Conservation (phyloP, 768 basidiomycete genomes). For the Tremella yokohamensis region DNA sequence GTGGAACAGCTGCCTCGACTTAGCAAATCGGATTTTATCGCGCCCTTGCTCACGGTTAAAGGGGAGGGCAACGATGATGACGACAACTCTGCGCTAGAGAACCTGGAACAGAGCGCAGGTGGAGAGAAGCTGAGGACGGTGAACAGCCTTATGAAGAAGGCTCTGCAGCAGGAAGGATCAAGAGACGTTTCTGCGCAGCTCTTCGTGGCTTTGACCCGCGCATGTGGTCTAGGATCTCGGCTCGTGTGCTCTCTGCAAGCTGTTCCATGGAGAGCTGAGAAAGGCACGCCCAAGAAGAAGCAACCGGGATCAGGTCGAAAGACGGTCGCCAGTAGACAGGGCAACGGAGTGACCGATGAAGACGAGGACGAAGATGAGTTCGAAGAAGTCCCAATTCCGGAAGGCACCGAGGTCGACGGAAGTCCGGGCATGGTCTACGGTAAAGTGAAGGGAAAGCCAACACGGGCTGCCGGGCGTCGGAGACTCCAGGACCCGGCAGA, state of each 20-base stretch:
- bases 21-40: constrained; percentile 34
- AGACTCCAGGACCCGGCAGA: constrained; percentile 42
- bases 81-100: constrained; percentile 51
- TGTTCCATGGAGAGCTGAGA: constrained; percentile 74
- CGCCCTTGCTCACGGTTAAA: constrained; percentile 3
- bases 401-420: constrained; percentile 15
- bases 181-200: constrained; percentile 84
- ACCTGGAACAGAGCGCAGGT: constrained; percentile 53
- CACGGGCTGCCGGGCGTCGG: constrained; percentile 25
- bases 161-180: constrained; percentile 71
- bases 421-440: constrained; percentile 22
- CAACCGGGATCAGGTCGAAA: constrained; percentile 30
- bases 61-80: constrained; percentile 27
- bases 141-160: constrained; percentile 92
- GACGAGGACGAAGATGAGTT: constrained; percentile 44
- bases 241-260: constrained; percentile 87
- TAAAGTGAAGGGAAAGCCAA: constrained; percentile 30
- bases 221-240: constrained; percentile 77
- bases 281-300: constrained; percentile 35
- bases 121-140: constrained; percentile 68
- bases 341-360: constrained; percentile 26
- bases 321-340: constrained; percentile 35
- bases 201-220: constrained; percentile 84
- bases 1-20: constrained; percentile 42
- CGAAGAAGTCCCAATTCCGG: constrained; percentile 42